Percentiles rank a stretch among this genome's conserved stretches.
Evolutionary conservation across 2,329 filamentous ascomycete species (phyloP).

Genomic region (Fusarium longipes): DNA sequence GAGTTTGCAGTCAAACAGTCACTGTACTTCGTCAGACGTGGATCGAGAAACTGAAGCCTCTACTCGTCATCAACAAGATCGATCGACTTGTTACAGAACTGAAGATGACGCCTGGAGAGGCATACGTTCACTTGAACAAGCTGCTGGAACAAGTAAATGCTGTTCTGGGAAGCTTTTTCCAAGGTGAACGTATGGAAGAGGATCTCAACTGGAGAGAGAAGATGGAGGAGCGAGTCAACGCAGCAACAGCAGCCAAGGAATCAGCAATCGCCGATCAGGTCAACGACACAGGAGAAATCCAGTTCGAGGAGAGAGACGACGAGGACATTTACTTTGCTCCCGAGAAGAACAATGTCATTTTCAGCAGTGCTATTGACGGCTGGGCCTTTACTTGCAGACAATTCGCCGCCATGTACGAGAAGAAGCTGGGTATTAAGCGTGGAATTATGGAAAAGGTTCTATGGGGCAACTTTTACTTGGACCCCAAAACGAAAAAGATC

Average conservation of each 20-base stretch:
- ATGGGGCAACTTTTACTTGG: conserved; percentile 96
- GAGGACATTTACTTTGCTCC: conserved; percentile 98
- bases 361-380: conserved; percentile 96
- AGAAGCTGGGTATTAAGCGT: conserved; percentile 95
- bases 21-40: conserved; percentile 95
- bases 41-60: conserved; percentile 93
- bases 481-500: conserved; percentile 96
- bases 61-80: conserved; percentile 98
- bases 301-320: conserved; percentile 92
- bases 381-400: conserved; percentile 98
- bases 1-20: conserved; percentile 98
- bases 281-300: conserved; percentile 67
- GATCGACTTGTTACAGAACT: conserved; percentile 93
- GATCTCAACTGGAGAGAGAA: conserved; percentile 95
- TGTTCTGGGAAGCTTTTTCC: conserved; percentile 96
- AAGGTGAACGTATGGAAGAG: conserved; percentile 98
- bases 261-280: conserved; percentile 59
- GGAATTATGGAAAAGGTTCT: conserved; percentile 89
- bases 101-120: conserved; percentile 91
- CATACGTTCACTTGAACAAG: conserved; percentile 88
- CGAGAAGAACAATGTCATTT: conserved; percentile 99
- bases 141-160: conserved; percentile 96
- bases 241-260: conserved; percentile 73
- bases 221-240: conserved; percentile 86
- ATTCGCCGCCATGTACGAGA: conserved; percentile 93